Evolutionary conservation across 345 rosid genomes (phyloP), one percentile per base, ranked within the genome.

Genomic region (Fremontodendron californicum): DNA sequence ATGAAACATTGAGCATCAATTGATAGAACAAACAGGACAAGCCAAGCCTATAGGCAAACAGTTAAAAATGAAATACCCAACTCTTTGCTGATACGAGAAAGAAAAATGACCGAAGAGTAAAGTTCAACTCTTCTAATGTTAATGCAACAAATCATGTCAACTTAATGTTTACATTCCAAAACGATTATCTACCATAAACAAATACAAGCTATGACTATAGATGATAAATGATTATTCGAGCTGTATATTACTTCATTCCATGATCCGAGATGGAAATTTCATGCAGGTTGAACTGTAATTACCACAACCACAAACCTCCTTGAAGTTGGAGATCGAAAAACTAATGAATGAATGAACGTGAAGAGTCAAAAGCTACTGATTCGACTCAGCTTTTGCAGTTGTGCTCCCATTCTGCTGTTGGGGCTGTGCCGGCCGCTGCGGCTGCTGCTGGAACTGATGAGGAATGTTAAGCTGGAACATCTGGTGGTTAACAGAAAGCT

Each of bases 381-480:
- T 84, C 4, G 90, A 84, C 73, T 93, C 96, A 2, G 92, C 66
- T 71, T 89, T 91, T 60, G 91, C 23, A 15, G 57, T 33, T 46
- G 86, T 19, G 62, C 65, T 86, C n/a, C 86, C 88, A 57, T 86
- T 90, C 80, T 84, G 87, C 31, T 42, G 80, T 42, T 64, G 79
- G 37, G 80, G 43, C 12, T 74, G 81, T 5, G 73, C 18, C 4
- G 74, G 80, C 15, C 23, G 9, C 9, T 25, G 9, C 13, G 48
- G 78, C 49, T 82, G 82, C 62, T 81, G 85, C 71, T 77, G 82
- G n/a, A 76, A 81, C 61, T 31, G 51, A 23, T 74, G 89, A 62
- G 75, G 78, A 1, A 82, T 69, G 84, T 81, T 85, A 75, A 78
- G 80, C 43, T 86, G 90, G 81, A 78, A 90, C 84, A 90, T 81